These are phyloP conservation scores for Fusarium irregulare DNA, from an alignment of 2,329 filamentous ascomycete species.

Conservation along the genomic window DNA sequence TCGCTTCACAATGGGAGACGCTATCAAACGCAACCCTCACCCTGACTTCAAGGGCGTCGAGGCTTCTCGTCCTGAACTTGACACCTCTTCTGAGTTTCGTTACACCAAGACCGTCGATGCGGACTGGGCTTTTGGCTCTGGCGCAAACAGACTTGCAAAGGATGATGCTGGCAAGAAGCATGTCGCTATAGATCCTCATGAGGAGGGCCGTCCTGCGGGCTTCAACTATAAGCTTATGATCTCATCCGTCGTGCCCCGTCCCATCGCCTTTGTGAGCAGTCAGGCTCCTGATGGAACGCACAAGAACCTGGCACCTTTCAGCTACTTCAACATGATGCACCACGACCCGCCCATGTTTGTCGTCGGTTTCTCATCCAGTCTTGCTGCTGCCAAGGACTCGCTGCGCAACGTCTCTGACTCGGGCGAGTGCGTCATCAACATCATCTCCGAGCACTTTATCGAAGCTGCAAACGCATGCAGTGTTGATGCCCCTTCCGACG, in stretches of 20 bases:
- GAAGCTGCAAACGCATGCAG: conserved; percentile 88
- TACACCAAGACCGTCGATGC: conserved; percentile 74
- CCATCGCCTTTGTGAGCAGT: conserved; percentile 75
- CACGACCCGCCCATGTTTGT: conserved; percentile 90
- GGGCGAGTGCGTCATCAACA: conserved; percentile 85
- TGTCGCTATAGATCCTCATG: conserved; percentile 84
- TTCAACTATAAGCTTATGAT: conserved; percentile 96
- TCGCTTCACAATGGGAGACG: conserved; percentile 46
- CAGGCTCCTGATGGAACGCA: conserved; percentile 67
- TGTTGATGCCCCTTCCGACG: conserved; percentile 81
- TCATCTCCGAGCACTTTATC: conserved; percentile 84
- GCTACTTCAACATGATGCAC: conserved; percentile 84
- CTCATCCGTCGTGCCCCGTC: conserved; percentile 82
- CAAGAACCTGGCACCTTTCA: conserved; percentile 86
- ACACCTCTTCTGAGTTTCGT: conserved; percentile 59
- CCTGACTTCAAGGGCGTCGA: conserved; percentile 81
- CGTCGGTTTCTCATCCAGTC: conserved; percentile 61
- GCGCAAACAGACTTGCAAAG: conserved; percentile 66
- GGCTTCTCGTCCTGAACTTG: conserved; percentile 71
- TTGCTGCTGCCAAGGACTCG: conserved; percentile 77
- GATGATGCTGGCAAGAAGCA: conserved; percentile 61
- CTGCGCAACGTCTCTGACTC: conserved; percentile 78
- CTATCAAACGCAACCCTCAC: conserved; percentile 66
- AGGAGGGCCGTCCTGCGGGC: conserved; percentile 70
- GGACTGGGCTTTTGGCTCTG: conserved; percentile 72